Conservation (phyloP, 2,329 filamentous ascomycete genomes). For the Cladophialophora immunda region DNA sequence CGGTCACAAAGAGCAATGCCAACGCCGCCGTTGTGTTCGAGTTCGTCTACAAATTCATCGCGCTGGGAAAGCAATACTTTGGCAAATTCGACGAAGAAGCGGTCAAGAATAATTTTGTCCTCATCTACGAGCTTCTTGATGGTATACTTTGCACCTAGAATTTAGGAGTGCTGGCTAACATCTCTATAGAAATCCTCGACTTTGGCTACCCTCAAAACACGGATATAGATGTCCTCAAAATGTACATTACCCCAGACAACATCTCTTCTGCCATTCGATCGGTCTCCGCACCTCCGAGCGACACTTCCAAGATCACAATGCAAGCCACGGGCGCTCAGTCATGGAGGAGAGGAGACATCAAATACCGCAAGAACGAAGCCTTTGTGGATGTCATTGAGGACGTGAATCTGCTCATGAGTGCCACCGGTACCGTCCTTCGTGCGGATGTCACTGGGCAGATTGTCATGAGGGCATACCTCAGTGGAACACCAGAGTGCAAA, state of each 20-base stretch:
- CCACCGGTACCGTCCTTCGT: constrained; percentile 89
- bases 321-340: constrained; percentile 96
- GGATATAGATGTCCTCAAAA: constrained; percentile 97
- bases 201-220: constrained; percentile 99
- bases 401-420: constrained; percentile 99
- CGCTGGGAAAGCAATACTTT: constrained; percentile 94
- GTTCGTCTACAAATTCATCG: constrained; percentile 91
- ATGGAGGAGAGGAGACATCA: constrained; percentile 96
- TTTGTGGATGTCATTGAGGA: constrained; percentile 99
- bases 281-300: constrained; percentile 64
- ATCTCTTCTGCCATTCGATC: constrained; percentile 77
- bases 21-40: constrained; percentile 98
- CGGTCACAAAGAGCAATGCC: constrained; percentile 98
- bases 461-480: constrained; percentile 96
- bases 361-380: constrained; percentile 99
- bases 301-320: constrained; percentile 98
- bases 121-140: constrained; percentile 96
- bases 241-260: constrained; percentile 99
- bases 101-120: constrained; percentile 99
- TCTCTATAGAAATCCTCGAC: constrained; percentile 83
- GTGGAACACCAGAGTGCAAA: constrained; percentile 97
- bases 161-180: constrained; percentile 9
- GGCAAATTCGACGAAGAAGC: constrained; percentile 99
- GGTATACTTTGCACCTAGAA: constrained; percentile 60
- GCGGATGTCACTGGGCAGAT: constrained; percentile 98